Evolutionary conservation across 2,329 filamentous ascomycete genomes (phyloP).

Genomic region (Diaporthe australafricana): DNA sequence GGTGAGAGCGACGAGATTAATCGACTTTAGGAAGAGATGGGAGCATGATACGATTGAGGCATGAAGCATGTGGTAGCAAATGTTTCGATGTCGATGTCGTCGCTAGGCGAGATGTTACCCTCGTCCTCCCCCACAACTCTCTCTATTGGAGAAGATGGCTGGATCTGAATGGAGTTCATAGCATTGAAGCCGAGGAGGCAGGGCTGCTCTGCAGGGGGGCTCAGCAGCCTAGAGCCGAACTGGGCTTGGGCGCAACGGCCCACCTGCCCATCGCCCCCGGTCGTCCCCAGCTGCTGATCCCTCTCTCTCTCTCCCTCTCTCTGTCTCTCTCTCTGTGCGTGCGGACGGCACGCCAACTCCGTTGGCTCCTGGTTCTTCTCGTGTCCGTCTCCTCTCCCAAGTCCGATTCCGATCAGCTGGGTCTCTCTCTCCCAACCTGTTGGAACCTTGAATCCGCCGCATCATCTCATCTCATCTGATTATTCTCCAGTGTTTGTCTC

Average conservation of each 20-base stretch:
- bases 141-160: neutral
- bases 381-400: constrained; percentile 13
- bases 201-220: constrained; percentile 8
- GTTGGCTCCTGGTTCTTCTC: neutral
- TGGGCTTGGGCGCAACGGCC: constrained; percentile 6
- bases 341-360: constrained; percentile 12
- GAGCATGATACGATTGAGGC: no score
- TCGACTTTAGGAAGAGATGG: neutral
- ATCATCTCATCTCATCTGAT: constrained; percentile 4
- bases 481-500: neutral
- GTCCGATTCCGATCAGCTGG: constrained; percentile 25
- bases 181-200: neutral
- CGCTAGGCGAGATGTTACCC: no score
- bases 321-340: neutral
- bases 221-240: constrained; percentile 3
- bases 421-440: constrained; percentile 6
- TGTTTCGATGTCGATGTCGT: no score
- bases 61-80: no score
- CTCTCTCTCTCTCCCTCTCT: neutral
- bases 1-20: neutral
- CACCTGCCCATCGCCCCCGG: neutral
- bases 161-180: neutral
- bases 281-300: constrained; percentile 17
- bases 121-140: no score
- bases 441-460: constrained; percentile 24